phyloP scores from a whole-genome alignment of 116 monocot species.

The Dioscorea cayenensis region DNA sequence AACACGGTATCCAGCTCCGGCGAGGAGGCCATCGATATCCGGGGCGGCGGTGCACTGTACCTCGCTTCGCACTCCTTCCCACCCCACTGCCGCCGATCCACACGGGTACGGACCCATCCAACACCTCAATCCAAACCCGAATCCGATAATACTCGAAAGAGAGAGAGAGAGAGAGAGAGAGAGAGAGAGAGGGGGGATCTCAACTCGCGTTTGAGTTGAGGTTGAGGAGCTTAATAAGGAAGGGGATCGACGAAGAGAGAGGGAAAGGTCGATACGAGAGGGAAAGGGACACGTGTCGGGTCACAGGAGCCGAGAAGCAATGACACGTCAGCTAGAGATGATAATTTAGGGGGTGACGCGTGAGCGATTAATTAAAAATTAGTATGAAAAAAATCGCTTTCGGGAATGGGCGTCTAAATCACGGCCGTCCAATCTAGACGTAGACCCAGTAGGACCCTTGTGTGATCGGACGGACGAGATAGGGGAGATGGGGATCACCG shows the following conservation, averaged over 20 bases:
- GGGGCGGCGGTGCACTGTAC: not conserved
- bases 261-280: not conserved
- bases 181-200: not conserved
- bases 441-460: not conserved
- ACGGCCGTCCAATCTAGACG: not conserved
- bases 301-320: not conserved
- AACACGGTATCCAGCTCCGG: constrained; percentile 26
- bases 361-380: not conserved
- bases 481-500: not conserved
- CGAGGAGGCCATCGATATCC: constrained; percentile 36
- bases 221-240: no score
- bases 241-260: not conserved
- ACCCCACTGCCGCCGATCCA: not conserved
- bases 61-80: not conserved
- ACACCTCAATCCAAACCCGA: not conserved
- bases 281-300: not conserved
- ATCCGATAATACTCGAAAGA: not conserved
- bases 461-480: not conserved
- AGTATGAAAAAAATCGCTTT: not conserved
- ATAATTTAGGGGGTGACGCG: no score
- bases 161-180: not conserved
- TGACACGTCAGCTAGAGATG: not conserved
- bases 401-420: not conserved
- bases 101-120: constrained; percentile 10
- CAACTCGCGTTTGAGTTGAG: no score